These are phyloP conservation scores for Boletellus ananiceps DNA, from an alignment of 768 basidiomycete species.

Conservation along the genomic window DNA sequence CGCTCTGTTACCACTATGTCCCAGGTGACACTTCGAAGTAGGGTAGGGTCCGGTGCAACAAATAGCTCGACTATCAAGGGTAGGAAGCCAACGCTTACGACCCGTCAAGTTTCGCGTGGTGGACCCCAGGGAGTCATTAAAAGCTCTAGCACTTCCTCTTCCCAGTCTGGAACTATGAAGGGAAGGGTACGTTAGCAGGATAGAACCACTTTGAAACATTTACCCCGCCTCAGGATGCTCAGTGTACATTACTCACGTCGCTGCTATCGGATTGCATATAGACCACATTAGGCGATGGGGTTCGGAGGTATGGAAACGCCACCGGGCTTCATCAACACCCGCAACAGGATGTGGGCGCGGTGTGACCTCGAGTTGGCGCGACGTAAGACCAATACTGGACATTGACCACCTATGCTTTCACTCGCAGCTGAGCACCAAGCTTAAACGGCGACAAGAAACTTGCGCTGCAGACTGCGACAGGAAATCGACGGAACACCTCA, in stretches of 20 bases:
- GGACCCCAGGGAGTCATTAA: constrained; percentile 12
- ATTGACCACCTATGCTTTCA: not conserved
- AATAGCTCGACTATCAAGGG: constrained; percentile 9
- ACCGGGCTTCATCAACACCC: not conserved
- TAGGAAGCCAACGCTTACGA: constrained; percentile 7
- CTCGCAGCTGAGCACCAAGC: no score
- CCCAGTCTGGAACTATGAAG: constrained; percentile 24
- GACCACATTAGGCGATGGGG: not conserved
- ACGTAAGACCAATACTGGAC: not conserved
- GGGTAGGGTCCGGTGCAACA: constrained; percentile 9
- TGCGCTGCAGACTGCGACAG: no score
- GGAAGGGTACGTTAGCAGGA: constrained; percentile 14
- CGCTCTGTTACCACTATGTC: constrained; percentile 9
- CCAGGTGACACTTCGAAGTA: constrained; percentile 8
- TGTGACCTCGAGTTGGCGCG: not conserved
- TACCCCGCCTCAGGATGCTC: constrained; percentile 1
- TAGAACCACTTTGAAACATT: not conserved
- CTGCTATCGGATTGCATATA: constrained; percentile 6
- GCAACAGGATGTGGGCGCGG: not conserved
- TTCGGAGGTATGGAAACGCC: not conserved
- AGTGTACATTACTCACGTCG: constrained; percentile 25
- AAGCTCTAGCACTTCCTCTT: constrained; percentile 24
- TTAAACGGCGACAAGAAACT: no score
- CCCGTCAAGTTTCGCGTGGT: constrained; percentile 11
- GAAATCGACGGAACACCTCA: constrained; percentile 14